phyloP scores from a whole-genome alignment of 2,329 filamentous ascomycete species.

The Ophiostoma sp. region DNA sequence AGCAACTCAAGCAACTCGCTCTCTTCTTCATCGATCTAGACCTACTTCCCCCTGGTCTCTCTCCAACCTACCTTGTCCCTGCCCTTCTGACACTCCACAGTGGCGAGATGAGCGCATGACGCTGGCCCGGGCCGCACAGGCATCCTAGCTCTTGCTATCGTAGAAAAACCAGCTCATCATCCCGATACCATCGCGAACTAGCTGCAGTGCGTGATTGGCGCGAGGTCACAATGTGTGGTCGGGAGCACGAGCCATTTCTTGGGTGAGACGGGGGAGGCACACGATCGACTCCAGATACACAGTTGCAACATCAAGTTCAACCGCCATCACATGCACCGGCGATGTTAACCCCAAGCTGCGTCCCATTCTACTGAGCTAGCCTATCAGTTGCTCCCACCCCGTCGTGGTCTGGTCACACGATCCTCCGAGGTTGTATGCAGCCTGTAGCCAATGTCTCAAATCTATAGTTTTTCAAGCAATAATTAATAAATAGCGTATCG shows the following conservation, averaged over 20 bases:
- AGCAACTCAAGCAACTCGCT: neutral
- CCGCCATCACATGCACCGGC: neutral
- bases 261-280: neutral
- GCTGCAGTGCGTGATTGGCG: neutral
- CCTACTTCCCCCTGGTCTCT: too few species aligned
- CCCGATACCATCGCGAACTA: neutral
- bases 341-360: neutral
- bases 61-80: too few species aligned
- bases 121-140: slow-evolving; percentile 16
- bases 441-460: neutral
- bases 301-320: neutral
- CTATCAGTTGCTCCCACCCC: neutral
- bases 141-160: neutral
- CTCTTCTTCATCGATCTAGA: too few species aligned
- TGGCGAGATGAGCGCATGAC: slow-evolving; percentile 27
- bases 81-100: slow-evolving; percentile 10
- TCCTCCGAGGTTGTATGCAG: neutral
- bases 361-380: neutral
- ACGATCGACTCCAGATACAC: neutral
- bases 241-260: neutral
- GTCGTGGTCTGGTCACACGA: neutral
- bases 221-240: neutral
- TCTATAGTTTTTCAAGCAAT: too few species aligned
- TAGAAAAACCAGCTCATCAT: neutral
- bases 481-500: neutral